Base-by-base conservation (phyloP, 495 filamentous ascomycete species). In the Aspergillus campestris region DNA sequence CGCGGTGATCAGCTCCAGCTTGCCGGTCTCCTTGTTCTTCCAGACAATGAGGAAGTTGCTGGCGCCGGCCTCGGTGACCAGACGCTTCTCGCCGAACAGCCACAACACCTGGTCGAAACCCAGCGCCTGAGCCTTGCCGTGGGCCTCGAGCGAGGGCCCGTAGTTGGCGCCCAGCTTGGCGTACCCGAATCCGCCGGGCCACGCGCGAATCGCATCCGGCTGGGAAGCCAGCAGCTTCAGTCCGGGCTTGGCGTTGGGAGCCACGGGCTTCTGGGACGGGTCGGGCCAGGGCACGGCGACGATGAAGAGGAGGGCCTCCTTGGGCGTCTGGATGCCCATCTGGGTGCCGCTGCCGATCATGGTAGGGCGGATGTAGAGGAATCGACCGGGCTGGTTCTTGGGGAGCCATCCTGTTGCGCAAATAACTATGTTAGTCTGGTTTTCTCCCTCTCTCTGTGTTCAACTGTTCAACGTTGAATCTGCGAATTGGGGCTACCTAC, bases 111-210 rank as follows among this genome's bases (percentile, higher is more conserved):
- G 89, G 55, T 89, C 76, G 52, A 81, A 95, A 3, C 89, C 89
- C 44, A 73, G 61, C 8, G 67, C 71, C 45, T 74, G 67, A 7
- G 89, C 89, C 59, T 87, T 81, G 32, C 73, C 70, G 35, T 89
- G 87, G 2, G 87, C 83, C 45, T 84, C 73, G 34, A 95, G 69
- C 18, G 73, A 79, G 6, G 89, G 89, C 0, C 88, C 89, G 60
- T 95, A 95, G 71, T 95, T 95, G 24, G 89, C 89, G 38, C 88
- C 88, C 8, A 95, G 79, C 67, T 95, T 95, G 39, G 87, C 87
- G 52, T 81, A 88, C 0, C 89, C 89, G 57, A 91, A 92, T 27
- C 89, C 89, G 33, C 89, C 89, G 27, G 89, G 89, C 89, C 89
- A 95, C 11, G 89, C 89, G 37, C 90, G 82, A 44, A 92, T 78